Percentiles rank a stretch among this genome's conserved stretches.
phyloP scores from a whole-genome alignment of 306 rosid species.

The Purshia tridentata region DNA sequence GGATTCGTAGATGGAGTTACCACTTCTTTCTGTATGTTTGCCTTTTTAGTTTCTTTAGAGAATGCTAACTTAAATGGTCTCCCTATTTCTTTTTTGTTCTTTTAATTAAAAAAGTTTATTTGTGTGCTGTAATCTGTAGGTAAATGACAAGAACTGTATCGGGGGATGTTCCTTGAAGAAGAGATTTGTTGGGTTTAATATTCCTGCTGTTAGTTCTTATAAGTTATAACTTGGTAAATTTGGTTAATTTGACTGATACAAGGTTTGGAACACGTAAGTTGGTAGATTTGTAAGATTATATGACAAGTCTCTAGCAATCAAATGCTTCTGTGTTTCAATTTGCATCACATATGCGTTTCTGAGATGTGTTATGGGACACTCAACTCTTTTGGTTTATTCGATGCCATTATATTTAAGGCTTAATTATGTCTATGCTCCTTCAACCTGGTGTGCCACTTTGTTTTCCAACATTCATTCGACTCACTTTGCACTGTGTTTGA shows the following conservation, averaged over 20 bases:
- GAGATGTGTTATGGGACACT: background rate
- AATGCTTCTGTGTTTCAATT: background rate
- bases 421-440: background rate
- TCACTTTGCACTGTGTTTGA: no score
- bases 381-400: background rate
- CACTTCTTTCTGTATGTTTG: background rate
- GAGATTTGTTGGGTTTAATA: background rate
- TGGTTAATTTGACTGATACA: background rate
- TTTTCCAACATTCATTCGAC: no score
- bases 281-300: background rate
- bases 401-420: no score
- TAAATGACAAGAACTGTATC: background rate
- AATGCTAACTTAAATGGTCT: background rate
- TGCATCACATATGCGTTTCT: background rate
- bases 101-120: background rate
- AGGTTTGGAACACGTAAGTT: background rate
- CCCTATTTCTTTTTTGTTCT: background rate
- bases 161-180: background rate
- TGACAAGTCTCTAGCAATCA: background rate
- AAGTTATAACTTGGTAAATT: background rate
- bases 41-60: background rate
- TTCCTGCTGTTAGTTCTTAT: background rate
- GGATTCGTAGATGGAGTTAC: slow-evolving; percentile 22
- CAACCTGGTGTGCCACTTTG: no score
- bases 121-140: background rate